Conservation (phyloP, 2,329 filamentous ascomycete genomes). For the Microcera coccophila region DNA sequence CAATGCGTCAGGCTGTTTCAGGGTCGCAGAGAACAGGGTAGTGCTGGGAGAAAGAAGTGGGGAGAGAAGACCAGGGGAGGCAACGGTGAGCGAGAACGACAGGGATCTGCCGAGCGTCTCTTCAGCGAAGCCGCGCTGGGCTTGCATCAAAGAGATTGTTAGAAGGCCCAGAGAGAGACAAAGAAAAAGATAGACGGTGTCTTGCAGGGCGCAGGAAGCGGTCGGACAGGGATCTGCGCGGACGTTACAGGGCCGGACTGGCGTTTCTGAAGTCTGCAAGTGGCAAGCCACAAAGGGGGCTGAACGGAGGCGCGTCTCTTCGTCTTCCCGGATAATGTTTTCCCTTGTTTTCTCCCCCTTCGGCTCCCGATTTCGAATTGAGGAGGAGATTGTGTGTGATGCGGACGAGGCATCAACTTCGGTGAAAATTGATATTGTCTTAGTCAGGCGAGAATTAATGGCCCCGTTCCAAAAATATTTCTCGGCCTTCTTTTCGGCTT, state of each 20-base stretch:
- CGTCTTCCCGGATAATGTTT: not conserved
- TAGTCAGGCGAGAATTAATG: no score
- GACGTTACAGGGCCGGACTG: constrained; percentile 16
- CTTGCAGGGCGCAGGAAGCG: constrained; percentile 24
- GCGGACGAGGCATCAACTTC: no score
- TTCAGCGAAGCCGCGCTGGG: no score
- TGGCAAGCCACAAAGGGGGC: constrained; percentile 1
- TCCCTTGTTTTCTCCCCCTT: not conserved
- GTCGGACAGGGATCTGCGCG: constrained; percentile 20
- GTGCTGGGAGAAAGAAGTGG: constrained; percentile 10
- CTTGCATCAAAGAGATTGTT: no score
- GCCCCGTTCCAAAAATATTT: no score
- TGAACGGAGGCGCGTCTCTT: not conserved
- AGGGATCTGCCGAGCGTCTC: no score
- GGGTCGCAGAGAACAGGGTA: constrained; percentile 7
- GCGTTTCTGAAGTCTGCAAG: not conserved
- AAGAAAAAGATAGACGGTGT: not conserved
- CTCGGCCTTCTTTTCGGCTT: no score
- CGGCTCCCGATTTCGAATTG: no score
- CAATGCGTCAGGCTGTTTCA: constrained; percentile 24
- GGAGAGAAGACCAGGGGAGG: constrained; percentile 4
- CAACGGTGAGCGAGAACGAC: constrained; percentile 12
- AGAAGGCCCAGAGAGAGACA: no score
- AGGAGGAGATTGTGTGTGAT: no score
- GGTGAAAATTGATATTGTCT: no score